Conservation (phyloP, 1,284 basidiomycete species). For the Ceratobasidium papillatum region DNA sequence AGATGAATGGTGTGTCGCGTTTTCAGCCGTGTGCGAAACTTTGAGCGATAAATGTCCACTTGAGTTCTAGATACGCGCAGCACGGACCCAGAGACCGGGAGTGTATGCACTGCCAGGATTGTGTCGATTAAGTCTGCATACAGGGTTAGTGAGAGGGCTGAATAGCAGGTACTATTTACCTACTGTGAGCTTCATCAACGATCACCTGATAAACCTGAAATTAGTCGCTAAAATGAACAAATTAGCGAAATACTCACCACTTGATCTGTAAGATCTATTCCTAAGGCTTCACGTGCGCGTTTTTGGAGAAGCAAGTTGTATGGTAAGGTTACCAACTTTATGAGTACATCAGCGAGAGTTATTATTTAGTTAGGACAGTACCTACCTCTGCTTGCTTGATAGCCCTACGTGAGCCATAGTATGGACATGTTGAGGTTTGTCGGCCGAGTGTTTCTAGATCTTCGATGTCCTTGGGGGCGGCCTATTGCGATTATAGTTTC, state of each 20-base stretch:
- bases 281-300: constrained; percentile 84
- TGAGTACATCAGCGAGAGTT: constrained; percentile 12
- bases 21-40: constrained; percentile 80
- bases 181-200: constrained; percentile 97
- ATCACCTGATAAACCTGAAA: constrained; percentile 53
- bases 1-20: constrained; percentile 81
- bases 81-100: constrained; percentile 67
- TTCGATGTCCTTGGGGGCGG: constrained; percentile 92
- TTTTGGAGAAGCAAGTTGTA: constrained; percentile 93
- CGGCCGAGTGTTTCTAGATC: constrained; percentile 83
- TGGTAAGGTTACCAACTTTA: constrained; percentile 85
- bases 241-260: constrained; percentile 59
- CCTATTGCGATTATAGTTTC: constrained; percentile 58
- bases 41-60: constrained; percentile 79
- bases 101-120: constrained; percentile 85
- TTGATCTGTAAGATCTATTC: constrained; percentile 83
- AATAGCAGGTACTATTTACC: constrained; percentile 50
- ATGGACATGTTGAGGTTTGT: constrained; percentile 81
- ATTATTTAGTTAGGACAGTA: not conserved
- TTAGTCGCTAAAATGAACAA: not conserved
- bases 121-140: constrained; percentile 83
- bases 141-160: constrained; percentile 18
- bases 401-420: constrained; percentile 89
- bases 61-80: constrained; percentile 76
- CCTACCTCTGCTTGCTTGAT: constrained; percentile 88